Evolutionary conservation across 1,139 yeast species (phyloP).

Genomic region (Saccharomyces hybrid): DNA sequence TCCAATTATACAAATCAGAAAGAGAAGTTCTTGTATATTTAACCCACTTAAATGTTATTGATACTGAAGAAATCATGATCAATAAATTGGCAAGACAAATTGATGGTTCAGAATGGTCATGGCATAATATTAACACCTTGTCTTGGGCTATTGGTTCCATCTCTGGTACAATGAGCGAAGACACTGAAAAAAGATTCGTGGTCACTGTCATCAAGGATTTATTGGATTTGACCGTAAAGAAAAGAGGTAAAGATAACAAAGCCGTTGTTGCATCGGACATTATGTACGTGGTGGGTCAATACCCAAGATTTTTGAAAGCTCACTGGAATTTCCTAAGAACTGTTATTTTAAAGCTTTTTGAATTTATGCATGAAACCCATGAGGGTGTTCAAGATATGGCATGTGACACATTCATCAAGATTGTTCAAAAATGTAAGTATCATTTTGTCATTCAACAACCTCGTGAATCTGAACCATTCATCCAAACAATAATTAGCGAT

Average conservation of each 20-base stretch:
- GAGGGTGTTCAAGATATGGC: slow-evolving; percentile 99
- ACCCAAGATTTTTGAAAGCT: slow-evolving; percentile 92
- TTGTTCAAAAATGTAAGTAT: slow-evolving; percentile 87
- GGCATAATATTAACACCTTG: slow-evolving; percentile 93
- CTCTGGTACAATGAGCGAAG: slow-evolving; percentile 97
- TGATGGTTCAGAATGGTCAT: slow-evolving; percentile 97
- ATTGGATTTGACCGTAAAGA: slow-evolving; percentile 85
- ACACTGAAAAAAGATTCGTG: slow-evolving; percentile 88
- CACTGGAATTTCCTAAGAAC: slow-evolving; percentile 97
- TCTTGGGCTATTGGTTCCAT: slow-evolving; percentile 99
- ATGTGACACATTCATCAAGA: slow-evolving; percentile 94
- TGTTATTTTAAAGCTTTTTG: slow-evolving; percentile 89
- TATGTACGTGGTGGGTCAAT: slow-evolving; percentile 98
- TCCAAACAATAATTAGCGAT: slow-evolving; percentile 77
- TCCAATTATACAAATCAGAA: slow-evolving; percentile 88
- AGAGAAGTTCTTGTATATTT: slow-evolving; percentile 90
- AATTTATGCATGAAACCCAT: slow-evolving; percentile 98
- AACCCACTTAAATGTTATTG: slow-evolving; percentile 90
- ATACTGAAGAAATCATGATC: slow-evolving; percentile 89
- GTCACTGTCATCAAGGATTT: slow-evolving; percentile 90
- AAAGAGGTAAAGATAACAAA: slow-evolving; percentile 93
- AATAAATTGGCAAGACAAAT: slow-evolving; percentile 85
- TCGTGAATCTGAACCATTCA: slow-evolving; percentile 86
- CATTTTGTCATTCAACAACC: slow-evolving; percentile 87
- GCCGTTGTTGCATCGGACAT: slow-evolving; percentile 98